Conservation (phyloP, 169 alveolate species). For the Perkinsus marinus region DNA sequence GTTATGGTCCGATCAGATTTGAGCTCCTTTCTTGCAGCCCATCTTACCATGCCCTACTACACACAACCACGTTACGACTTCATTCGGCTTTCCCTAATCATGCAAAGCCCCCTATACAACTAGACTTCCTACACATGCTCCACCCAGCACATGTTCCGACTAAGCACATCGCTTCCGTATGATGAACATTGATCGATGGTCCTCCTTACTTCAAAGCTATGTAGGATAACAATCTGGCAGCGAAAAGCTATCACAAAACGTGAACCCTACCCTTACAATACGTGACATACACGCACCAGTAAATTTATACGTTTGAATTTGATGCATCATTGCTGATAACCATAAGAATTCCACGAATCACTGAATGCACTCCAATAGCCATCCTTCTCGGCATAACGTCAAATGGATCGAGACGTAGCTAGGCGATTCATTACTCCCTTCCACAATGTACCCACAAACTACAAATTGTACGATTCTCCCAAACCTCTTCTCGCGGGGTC, state of each 20-base stretch:
- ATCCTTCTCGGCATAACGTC: not conserved
- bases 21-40: no score
- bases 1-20: no score
- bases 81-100: not conserved
- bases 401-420: not conserved
- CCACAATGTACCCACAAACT: not conserved
- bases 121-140: not conserved
- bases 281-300: no score
- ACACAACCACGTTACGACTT: not conserved
- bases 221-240: no score
- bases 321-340: no score
- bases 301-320: no score
- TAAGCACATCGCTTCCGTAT: no score
- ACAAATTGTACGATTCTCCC: not conserved
- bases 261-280: no score
- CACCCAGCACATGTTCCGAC: not conserved
- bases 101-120: not conserved
- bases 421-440: not conserved
- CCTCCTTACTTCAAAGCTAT: no score
- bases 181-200: no score
- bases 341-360: not conserved
- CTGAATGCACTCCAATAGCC: not conserved
- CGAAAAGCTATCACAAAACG: no score
- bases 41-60: no score
- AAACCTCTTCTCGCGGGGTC: not conserved